phyloP scores from a whole-genome alignment of 2,329 filamentous ascomycete species.

The Ramularia endophylla region DNA sequence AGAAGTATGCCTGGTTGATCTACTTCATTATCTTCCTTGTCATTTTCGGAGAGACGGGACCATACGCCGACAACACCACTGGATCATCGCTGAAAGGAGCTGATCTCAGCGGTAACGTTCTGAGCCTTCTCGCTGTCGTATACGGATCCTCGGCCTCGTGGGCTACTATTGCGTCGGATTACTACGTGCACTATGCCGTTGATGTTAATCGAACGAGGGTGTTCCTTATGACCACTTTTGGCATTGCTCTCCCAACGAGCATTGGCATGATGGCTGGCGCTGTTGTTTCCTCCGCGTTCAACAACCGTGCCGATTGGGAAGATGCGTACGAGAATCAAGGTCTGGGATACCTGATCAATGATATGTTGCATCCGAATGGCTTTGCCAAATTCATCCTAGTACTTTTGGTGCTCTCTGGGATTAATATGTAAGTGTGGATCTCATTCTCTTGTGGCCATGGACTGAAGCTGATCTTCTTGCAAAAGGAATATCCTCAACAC shows the following conservation, averaged over 20 bases:
- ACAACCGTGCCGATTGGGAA: constrained; percentile 37
- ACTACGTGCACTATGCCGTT: constrained; percentile 40
- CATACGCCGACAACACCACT: constrained; percentile 37
- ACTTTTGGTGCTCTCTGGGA: constrained; percentile 32
- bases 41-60: constrained; percentile 43
- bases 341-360: constrained; percentile 44
- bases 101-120: constrained; percentile 23
- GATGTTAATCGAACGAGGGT: constrained; percentile 35
- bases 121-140: constrained; percentile 31
- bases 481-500: constrained; percentile 35
- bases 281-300: constrained; percentile 29
- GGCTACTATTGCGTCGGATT: constrained; percentile 39
- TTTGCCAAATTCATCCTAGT: constrained; percentile 46
- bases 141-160: constrained; percentile 37
- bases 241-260: constrained; percentile 36
- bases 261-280: constrained; percentile 43
- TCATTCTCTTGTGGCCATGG: no score
- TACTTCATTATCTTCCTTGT: constrained; percentile 45
- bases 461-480: no score
- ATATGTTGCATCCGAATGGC: constrained; percentile 40
- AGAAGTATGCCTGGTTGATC: constrained; percentile 35
- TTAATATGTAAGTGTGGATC: constrained; percentile 32
- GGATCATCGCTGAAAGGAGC: constrained; percentile 25
- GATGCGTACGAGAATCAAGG: constrained; percentile 38
- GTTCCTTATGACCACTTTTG: constrained; percentile 38